Conservation (phyloP, 1,139 yeast genomes). For the Magnusiomyces starmeri region DNA sequence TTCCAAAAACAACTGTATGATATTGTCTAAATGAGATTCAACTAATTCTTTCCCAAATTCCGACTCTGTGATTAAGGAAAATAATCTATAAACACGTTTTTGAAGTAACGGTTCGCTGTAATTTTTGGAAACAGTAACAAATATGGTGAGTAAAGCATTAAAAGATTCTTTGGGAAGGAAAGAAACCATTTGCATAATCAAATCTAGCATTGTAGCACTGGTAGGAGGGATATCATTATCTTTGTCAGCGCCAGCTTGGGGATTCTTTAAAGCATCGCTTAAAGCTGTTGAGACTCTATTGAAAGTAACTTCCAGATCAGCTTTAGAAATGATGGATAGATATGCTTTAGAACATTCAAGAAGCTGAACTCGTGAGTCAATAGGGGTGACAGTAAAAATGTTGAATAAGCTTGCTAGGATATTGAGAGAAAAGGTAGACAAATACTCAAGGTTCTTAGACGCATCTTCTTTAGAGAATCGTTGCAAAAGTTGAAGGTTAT, state of each 20-base stretch:
- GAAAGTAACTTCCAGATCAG: conserved; percentile 68
- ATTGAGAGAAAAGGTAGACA: conserved; percentile 62
- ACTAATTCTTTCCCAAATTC: conserved; percentile 49
- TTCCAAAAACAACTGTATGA: conserved; percentile 53
- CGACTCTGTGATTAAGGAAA: conserved; percentile 61
- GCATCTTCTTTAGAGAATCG: conserved; percentile 55
- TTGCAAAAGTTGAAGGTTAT: conserved; percentile 52
- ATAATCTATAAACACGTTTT: conserved; percentile 81
- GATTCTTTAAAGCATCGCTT: conserved; percentile 63
- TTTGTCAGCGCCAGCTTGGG: conserved; percentile 25
- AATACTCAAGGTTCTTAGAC: conserved; percentile 48
- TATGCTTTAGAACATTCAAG: conserved; percentile 80
- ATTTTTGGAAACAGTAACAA: conserved; percentile 57
- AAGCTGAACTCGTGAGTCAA: conserved; percentile 77
- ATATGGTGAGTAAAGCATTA: conserved; percentile 68
- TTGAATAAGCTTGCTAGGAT: conserved; percentile 82
- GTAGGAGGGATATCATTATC: conserved; percentile 40
- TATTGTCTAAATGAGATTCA: conserved; percentile 48
- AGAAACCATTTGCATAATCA: conserved; percentile 78
- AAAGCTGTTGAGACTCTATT: conserved; percentile 77
- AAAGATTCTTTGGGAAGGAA: conserved; percentile 68
- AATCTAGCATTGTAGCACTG: conserved; percentile 82
- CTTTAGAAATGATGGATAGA: conserved; percentile 59
- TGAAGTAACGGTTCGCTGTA: conserved; percentile 62
- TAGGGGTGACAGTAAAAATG: conserved; percentile 77